Evolutionary conservation across 352 stramenopile genomes (phyloP).

Genomic region (Pythium scleroteichum): DNA sequence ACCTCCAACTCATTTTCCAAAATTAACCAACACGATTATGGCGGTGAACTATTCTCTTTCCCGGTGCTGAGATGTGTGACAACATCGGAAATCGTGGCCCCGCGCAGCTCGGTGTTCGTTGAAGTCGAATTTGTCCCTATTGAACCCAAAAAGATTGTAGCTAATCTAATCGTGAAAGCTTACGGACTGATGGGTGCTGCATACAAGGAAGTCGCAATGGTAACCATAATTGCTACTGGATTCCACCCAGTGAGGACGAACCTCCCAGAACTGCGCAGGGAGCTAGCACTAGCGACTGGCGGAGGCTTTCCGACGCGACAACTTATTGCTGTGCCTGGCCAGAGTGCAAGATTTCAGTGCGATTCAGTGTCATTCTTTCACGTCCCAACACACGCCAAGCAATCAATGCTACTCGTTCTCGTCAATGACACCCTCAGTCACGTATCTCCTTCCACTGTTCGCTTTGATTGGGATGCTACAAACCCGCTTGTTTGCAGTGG

Average conservation of each 20-base stretch:
- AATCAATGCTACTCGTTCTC: constrained; percentile 51
- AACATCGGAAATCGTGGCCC: constrained; percentile 57
- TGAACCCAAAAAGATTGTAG: constrained; percentile 50
- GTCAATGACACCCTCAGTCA: constrained; percentile 38
- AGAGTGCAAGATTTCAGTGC: constrained; percentile 45
- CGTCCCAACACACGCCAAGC: constrained; percentile 51
- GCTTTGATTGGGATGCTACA: constrained; percentile 60
- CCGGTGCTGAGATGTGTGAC: constrained; percentile 54
- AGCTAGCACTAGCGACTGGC: constrained; percentile 20
- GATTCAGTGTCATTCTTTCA: constrained; percentile 67
- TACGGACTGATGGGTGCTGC: constrained; percentile 65
- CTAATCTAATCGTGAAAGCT: constrained; percentile 60
- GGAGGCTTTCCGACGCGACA: constrained; percentile 34
- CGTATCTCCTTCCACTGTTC: constrained; percentile 11
- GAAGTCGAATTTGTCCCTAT: constrained; percentile 82
- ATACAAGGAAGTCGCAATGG: constrained; percentile 67
- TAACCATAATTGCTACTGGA: constrained; percentile 58
- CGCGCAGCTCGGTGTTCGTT: constrained; percentile 59
- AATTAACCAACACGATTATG: constrained; percentile 54
- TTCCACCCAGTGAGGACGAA: constrained; percentile 50
- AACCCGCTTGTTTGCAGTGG: constrained; percentile 57
- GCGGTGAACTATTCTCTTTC: constrained; percentile 25
- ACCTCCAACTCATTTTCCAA: constrained; percentile 52
- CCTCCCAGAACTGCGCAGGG: constrained; percentile 37
- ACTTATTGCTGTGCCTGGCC: constrained; percentile 34